Conservation (phyloP, 495 filamentous ascomycete genomes). For the Cairneyella variabilis region DNA sequence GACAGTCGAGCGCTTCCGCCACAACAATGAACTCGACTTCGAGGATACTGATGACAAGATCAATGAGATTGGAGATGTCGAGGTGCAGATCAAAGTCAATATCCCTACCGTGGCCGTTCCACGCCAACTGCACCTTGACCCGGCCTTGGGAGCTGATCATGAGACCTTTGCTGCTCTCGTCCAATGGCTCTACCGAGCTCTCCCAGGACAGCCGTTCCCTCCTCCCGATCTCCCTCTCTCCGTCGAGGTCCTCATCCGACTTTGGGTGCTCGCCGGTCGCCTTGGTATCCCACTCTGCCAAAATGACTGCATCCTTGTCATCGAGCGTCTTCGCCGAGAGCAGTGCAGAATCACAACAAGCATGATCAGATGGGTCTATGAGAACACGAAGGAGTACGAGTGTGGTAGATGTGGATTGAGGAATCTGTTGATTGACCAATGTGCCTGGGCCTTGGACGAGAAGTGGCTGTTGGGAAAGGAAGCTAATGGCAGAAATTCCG, state of each 20-base stretch:
- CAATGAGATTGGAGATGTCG: background rate
- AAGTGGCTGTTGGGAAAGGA: background rate
- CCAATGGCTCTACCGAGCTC: conserved; percentile 5
- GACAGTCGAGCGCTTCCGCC: background rate
- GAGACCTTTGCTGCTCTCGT: background rate
- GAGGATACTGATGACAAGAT: background rate
- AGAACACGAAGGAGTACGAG: conserved; percentile 1
- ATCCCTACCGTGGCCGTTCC: background rate
- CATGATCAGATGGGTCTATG: conserved; percentile 7
- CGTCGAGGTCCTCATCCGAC: background rate
- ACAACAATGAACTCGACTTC: conserved; percentile 5
- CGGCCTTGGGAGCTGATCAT: background rate
- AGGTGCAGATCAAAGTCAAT: background rate
- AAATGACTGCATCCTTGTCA: conserved; percentile 9
- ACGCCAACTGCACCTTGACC: background rate
- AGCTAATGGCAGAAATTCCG: background rate
- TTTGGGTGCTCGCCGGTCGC: conserved; percentile 12
- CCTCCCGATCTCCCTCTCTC: background rate
- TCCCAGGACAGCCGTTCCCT: background rate
- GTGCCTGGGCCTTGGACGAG: conserved; percentile 6
- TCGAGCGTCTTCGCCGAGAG: background rate
- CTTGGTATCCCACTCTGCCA: background rate
- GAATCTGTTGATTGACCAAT: conserved; percentile 13
- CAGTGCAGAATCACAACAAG: background rate
- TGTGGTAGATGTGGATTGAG: background rate